Percentiles rank a stretch among this genome's conserved stretches.
phyloP scores from a whole-genome alignment of 2,329 filamentous ascomycete species.

The Cryoendolithus antarcticus region DNA sequence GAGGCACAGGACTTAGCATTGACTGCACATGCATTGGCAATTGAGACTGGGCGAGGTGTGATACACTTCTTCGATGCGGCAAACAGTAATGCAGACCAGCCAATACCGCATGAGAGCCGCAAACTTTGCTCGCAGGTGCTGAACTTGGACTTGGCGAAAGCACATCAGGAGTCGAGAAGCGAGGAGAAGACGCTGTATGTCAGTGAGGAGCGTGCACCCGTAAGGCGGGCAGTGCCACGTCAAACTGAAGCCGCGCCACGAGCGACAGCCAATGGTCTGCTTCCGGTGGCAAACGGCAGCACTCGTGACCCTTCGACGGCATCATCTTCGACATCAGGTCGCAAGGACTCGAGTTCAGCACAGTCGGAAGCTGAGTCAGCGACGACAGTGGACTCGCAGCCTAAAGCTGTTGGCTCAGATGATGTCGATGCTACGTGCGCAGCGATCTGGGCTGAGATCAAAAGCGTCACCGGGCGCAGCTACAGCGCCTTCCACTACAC shows the following conservation, averaged over 20 bases:
- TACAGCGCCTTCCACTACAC: slow-evolving; percentile 88
- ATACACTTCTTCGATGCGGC: slow-evolving; percentile 90
- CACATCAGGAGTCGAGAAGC: slow-evolving; percentile 53
- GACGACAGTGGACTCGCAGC: slow-evolving; percentile 64
- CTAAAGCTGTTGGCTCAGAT: slow-evolving; percentile 63
- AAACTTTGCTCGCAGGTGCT: slow-evolving; percentile 59
- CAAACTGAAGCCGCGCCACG: slow-evolving; percentile 2
- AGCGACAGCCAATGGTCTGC: slow-evolving; percentile 31
- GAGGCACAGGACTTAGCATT: slow-evolving; percentile 92
- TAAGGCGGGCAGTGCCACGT: slow-evolving; percentile 1
- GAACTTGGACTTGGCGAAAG: slow-evolving; percentile 57
- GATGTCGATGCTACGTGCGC: slow-evolving; percentile 74
- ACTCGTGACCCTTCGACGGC: slow-evolving; percentile 41
- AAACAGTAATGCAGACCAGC: slow-evolving; percentile 55
- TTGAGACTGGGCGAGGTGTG: slow-evolving; percentile 92
- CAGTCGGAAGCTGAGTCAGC: slow-evolving; percentile 49
- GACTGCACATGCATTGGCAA: slow-evolving; percentile 82
- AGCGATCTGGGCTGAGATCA: slow-evolving; percentile 71
- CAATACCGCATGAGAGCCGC: slow-evolving; percentile 58
- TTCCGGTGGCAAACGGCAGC: slow-evolving; percentile 22
- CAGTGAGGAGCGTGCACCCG: slow-evolving; percentile 58
- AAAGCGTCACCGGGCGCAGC: slow-evolving; percentile 56
- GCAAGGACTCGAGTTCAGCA: slow-evolving; percentile 53
- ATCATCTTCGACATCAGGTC: slow-evolving; percentile 53
- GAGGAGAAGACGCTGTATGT: slow-evolving; percentile 64